A percentile compares a stretch with the other conserved stretches of the same genome.
Conservation (phyloP, 2,329 filamentous ascomycete genomes). For the Colletotrichum lupini region DNA sequence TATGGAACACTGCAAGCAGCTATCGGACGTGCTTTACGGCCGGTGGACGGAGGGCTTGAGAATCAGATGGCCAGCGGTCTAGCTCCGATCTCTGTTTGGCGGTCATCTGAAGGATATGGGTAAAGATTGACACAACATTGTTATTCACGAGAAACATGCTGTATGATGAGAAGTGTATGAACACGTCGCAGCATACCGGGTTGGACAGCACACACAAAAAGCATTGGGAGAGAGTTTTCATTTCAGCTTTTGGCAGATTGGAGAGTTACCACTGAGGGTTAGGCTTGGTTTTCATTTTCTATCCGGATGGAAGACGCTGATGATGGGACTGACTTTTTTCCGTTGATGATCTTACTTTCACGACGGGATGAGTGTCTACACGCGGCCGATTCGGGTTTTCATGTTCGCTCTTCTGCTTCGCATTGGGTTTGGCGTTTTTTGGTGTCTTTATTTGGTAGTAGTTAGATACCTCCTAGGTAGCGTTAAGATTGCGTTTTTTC, state of each 20-base stretch:
- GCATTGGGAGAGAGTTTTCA: slow-evolving; percentile 26
- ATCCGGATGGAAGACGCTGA: slow-evolving; percentile 1
- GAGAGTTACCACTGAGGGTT: slow-evolving; percentile 3
- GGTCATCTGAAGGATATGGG: neutral
- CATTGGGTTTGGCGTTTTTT: slow-evolving; percentile 26
- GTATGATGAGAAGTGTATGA: slow-evolving; percentile 37
- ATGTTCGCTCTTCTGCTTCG: slow-evolving; percentile 10
- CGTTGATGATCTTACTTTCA: slow-evolving; percentile 25
- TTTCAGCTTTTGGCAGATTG: slow-evolving; percentile 22
- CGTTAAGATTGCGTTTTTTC: slow-evolving; percentile 4
- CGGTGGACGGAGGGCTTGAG: slow-evolving; percentile 89
- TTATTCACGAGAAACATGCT: slow-evolving; percentile 32
- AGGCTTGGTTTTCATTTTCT: neutral
- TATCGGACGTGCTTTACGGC: slow-evolving; percentile 90
- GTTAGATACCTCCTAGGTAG: slow-evolving; percentile 35
- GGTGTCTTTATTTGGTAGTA: neutral
- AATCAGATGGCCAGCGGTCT: slow-evolving; percentile 70
- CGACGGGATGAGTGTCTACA: slow-evolving; percentile 29
- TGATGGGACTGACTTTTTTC: neutral
- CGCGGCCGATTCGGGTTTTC: slow-evolving; percentile 21
- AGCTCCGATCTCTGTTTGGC: slow-evolving; percentile 2
- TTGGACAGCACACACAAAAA: slow-evolving; percentile 36
- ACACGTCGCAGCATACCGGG: slow-evolving; percentile 30
- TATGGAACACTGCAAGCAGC: slow-evolving; percentile 91
- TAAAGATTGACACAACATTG: slow-evolving; percentile 8